Evolutionary conservation across 306 rosid species (phyloP), one percentile per base, ranked within the genome.

Genomic region (Abrus precatorius): DNA sequence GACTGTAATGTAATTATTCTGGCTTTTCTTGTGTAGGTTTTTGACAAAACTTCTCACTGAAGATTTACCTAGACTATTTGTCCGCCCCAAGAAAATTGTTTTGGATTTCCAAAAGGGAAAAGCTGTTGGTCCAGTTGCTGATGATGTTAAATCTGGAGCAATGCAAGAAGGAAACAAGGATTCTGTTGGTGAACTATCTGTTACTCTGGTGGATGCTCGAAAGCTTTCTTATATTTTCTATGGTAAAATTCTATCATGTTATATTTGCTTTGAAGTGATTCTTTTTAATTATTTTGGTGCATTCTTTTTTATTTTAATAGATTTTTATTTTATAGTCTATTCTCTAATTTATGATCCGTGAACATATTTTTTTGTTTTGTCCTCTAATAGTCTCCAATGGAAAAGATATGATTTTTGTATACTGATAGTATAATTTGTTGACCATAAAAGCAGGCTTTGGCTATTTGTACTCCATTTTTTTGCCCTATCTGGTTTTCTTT

Each of bases 21-120:
- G 64, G 61, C 9, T 38, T 66, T 56, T 57, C 45, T 67, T 75
- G 73, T 79, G 48, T 84, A 96, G 99, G 99, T 96, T 96, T 88
- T 86, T 96, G 90, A 96, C 68, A 7, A 96, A 96, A 86, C 98
- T 96, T 87, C 98, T 96, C 84, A 96, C 99, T 1, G 88, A 77
- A 90, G 99, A 96, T 87, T 88, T 96, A 87, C 99, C 99, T 34
- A 83, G 88, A 78, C 72, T 93, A 72, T 96, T 96, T 84, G 99
- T 96, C 13, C 99, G 99, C n/a, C 99, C 99, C 13, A 93, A 96
- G 83, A 93, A 89, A 92, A 96, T 92, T 79, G 97, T 96, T 87
- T 89, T 96, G 78, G 99, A 96, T 84, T 93, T 96, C 73, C 97
- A 93, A 84, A 93, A 90, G 74, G 97, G 88, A 86, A 92, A 90